These are phyloP conservation scores for Papiliotrema fonsecae DNA, from an alignment of 1,284 basidiomycete species.

Conservation along the genomic window DNA sequence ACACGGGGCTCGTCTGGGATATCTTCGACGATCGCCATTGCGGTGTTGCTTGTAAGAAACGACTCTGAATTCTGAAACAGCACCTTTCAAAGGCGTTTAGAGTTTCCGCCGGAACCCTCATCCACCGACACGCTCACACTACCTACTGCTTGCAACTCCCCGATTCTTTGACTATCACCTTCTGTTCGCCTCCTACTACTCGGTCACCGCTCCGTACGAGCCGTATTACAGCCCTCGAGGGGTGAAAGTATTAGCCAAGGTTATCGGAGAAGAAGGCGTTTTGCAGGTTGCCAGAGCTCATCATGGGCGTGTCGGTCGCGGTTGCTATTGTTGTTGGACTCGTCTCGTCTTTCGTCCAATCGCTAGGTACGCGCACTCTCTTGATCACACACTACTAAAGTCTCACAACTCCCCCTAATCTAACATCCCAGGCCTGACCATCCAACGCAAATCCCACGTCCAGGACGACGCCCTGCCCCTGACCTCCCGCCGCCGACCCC, in stretches of 20 bases:
- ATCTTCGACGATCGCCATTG: conserved; percentile 17
- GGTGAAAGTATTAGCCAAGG: too few species aligned
- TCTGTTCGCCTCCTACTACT: too few species aligned
- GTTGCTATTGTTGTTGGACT: conserved; percentile 69
- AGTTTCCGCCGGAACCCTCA: not conserved
- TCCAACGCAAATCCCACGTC: conserved; percentile 92
- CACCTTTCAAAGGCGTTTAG: not conserved
- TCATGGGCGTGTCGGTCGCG: conserved; percentile 52
- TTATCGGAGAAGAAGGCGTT: too few species aligned
- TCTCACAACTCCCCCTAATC: not conserved
- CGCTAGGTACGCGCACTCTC: conserved; percentile 54
- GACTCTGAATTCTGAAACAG: not conserved
- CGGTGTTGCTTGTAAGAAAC: not conserved
- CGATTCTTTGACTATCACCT: too few species aligned
- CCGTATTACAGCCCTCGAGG: too few species aligned
- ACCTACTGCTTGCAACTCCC: too few species aligned
- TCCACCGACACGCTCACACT: too few species aligned
- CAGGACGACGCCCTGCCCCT: conserved; percentile 71
- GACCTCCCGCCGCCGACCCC: conserved; percentile 61
- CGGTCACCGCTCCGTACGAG: not conserved
- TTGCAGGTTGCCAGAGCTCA: too few species aligned
- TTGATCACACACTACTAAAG: not conserved
- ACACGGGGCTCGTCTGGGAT: conserved; percentile 8
- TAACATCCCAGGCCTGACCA: conserved; percentile 63
- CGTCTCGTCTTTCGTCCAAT: conserved; percentile 82